phyloP scores from a whole-genome alignment of 2,329 filamentous ascomycete genomes.

The Microascus cirrosus region DNA sequence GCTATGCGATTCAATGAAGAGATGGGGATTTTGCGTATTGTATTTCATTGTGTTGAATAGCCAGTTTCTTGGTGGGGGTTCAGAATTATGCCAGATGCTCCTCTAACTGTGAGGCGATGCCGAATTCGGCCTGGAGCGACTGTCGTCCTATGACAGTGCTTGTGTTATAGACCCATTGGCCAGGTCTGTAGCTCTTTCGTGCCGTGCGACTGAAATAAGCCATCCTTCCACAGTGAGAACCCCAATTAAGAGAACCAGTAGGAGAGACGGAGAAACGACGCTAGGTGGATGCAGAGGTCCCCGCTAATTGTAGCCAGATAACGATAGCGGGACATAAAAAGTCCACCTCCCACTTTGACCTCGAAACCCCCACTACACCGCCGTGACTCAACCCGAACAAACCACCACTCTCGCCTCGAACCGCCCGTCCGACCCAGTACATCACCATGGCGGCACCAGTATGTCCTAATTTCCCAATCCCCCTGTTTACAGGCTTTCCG shows the following conservation, averaged over 20 bases:
- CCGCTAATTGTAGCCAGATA: background rate
- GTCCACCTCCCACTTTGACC: background rate
- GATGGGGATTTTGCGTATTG: background rate
- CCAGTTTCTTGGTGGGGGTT: too few species aligned
- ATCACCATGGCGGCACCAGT: slow-evolving; percentile 17
- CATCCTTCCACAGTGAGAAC: too few species aligned
- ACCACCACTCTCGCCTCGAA: background rate
- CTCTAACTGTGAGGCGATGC: too few species aligned
- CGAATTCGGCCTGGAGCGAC: too few species aligned
- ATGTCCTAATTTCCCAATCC: slow-evolving; percentile 7
- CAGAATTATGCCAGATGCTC: too few species aligned
- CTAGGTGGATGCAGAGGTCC: background rate
- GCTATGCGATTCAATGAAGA: background rate
- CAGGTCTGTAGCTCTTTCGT: too few species aligned
- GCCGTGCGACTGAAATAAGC: too few species aligned
- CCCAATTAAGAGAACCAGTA: too few species aligned
- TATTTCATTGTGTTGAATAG: too few species aligned
- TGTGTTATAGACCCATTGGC: too few species aligned
- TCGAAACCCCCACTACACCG: background rate
- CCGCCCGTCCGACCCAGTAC: background rate
- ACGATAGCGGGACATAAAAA: background rate
- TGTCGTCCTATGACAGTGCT: too few species aligned
- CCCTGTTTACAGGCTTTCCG: background rate
- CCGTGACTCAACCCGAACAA: slow-evolving; percentile 9
- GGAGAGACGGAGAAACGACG: too few species aligned